Conservation (phyloP, 257 asterid species). For the Capsicum chinense region DNA sequence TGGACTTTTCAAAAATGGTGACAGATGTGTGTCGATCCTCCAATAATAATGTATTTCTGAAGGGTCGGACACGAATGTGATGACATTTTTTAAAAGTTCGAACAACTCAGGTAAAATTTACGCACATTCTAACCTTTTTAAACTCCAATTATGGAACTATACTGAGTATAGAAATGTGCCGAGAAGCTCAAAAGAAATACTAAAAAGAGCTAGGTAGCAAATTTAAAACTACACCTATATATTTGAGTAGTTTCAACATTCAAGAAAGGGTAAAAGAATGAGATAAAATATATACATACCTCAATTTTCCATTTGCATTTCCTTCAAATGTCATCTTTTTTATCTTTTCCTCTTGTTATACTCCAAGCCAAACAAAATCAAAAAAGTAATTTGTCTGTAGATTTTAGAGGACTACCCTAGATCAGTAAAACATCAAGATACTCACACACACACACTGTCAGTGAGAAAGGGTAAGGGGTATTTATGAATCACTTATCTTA, state of each 20-base stretch:
- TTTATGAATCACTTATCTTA: too few species aligned
- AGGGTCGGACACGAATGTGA: too few species aligned
- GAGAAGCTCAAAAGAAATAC: not conserved
- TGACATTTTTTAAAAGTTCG: too few species aligned
- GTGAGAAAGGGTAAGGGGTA: not conserved
- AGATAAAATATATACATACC: not conserved
- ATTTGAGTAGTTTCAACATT: not conserved
- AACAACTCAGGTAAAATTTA: too few species aligned
- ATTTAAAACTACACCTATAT: not conserved
- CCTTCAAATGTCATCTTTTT: not conserved
- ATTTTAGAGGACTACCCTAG: not conserved
- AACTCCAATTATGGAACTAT: too few species aligned
- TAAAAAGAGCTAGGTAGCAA: not conserved
- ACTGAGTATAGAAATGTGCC: not conserved
- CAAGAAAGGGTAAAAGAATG: not conserved
- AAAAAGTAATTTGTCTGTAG: not conserved
- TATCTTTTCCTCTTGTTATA: not conserved
- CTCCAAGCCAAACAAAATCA: not conserved
- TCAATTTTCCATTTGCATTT: constrained; percentile 25
- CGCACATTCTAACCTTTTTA: too few species aligned
- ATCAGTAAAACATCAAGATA: not conserved
- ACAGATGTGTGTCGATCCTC: too few species aligned
- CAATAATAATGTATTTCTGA: too few species aligned
- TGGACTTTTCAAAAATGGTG: too few species aligned
- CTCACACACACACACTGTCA: too few species aligned